Conservation (phyloP, 805 yeast genomes). For the Suhomyces tanzawaensis region DNA sequence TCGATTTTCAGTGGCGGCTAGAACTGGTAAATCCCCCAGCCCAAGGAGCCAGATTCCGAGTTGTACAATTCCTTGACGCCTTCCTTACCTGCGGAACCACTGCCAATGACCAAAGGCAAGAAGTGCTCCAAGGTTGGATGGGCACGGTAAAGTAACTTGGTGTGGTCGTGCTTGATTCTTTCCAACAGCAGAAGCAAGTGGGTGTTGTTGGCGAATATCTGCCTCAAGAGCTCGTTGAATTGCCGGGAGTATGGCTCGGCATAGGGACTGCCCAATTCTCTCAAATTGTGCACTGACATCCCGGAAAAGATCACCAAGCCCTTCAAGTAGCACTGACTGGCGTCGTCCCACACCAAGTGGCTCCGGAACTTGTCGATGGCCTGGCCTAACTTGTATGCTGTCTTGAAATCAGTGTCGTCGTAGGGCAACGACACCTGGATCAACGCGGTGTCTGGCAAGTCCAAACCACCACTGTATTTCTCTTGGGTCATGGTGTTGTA, state of each 20-base stretch:
- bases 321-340: conserved; percentile 20
- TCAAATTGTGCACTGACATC: conserved; percentile 74
- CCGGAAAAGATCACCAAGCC: conserved; percentile 64
- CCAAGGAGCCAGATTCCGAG: conserved; percentile 46
- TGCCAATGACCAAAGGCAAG: conserved; percentile 60
- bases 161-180: conserved; percentile 14
- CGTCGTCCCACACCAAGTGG: conserved; percentile 32
- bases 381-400: conserved; percentile 55
- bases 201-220: conserved; percentile 31
- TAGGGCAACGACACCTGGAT: conserved; percentile 51
- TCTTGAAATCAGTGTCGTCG: conserved; percentile 35
- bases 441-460: conserved; percentile 44
- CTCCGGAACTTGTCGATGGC: conserved; percentile 50
- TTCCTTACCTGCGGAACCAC: conserved; percentile 37
- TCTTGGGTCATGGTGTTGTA: conserved; percentile 19
- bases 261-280: conserved; percentile 56
- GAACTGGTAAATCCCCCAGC: conserved; percentile 71
- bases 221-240: conserved; percentile 49
- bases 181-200: conserved; percentile 36
- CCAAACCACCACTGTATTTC: conserved; percentile 23
- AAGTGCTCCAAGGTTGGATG: conserved; percentile 82
- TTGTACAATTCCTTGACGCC: conserved; percentile 47
- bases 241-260: conserved; percentile 27
- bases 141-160: conserved; percentile 43
- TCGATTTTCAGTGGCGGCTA: too few species aligned